These are phyloP conservation scores for Ilex asprella DNA, from an alignment of 257 asterid species.

Conservation along the genomic window DNA sequence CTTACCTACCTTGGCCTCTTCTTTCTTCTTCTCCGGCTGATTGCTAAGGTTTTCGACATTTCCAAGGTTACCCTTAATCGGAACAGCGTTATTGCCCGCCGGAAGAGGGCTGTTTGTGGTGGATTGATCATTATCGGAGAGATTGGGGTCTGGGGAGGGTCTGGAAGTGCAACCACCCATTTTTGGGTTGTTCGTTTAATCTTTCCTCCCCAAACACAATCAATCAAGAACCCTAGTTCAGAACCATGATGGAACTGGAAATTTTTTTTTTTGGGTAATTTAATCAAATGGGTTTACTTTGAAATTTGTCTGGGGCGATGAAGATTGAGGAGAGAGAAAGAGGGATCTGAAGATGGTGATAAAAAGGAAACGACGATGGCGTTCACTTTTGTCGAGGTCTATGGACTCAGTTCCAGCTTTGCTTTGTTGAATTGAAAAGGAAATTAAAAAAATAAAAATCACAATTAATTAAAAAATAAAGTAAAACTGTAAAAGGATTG, in stretches of 20 bases:
- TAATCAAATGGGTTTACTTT: neutral
- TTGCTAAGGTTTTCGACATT: slow-evolving; percentile 13
- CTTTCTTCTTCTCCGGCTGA: slow-evolving; percentile 25
- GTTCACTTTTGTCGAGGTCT: neutral
- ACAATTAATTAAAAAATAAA: too few relatives aligned
- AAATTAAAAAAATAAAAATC: too few relatives aligned
- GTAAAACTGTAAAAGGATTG: too few relatives aligned
- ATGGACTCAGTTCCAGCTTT: too few relatives aligned
- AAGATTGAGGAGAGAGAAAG: neutral
- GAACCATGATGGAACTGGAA: slow-evolving; percentile 9
- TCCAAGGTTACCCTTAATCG: slow-evolving; percentile 3
- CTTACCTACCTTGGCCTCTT: slow-evolving; percentile 36
- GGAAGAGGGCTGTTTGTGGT: slow-evolving; percentile 3
- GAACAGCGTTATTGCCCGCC: slow-evolving; percentile 5
- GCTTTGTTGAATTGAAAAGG: too few relatives aligned
- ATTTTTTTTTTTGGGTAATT: neutral
- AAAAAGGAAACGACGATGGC: neutral
- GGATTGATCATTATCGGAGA: slow-evolving; percentile 4
- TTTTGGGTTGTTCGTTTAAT: slow-evolving; percentile 2
- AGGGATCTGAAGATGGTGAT: neutral
- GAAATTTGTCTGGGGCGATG: neutral
- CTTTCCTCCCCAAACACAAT: slow-evolving; percentile 5
- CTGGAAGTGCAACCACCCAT: slow-evolving; percentile 78
- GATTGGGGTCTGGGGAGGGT: slow-evolving; percentile 35
- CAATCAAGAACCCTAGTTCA: slow-evolving; percentile 5